Base-by-base conservation (phyloP, 495 filamentous ascomycete genomes). In the Aspergillus asperescens region DNA sequence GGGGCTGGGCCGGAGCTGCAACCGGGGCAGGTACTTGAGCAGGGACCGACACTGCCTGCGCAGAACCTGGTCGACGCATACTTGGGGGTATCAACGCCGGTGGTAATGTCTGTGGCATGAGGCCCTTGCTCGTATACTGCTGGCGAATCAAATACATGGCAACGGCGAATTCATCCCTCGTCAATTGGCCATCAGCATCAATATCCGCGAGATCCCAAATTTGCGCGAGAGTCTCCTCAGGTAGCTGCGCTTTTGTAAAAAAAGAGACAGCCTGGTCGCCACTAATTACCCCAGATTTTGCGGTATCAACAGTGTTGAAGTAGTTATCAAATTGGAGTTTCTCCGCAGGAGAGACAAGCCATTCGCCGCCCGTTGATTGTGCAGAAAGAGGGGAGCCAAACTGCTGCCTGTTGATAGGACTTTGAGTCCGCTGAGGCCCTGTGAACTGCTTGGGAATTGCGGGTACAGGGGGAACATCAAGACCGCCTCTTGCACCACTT, bases 141-240 rank as follows among this genome's bases (percentile, higher is more conserved):
- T 93, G 84, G 50, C 89, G 80, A 57, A 98, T 95, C 28, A 98
- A 77, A 63, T 95, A 91, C 93, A 98, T 97, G 41, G 94, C 93
- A 44, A 98, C 90, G 0, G 93, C 92, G 62, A 98, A 98, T 61
- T 94, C 91, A 65, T 98, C 93, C 49, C 80, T 78, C 28, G 76
- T 90, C 34, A 98, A 74, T 50, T 84, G 85, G 8, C 93, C 93
- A 48, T 91, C 87, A 13, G 88, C 91, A 56, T 86, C 87, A 64
- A 96, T 93, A 75, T 97, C 92, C 5, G 94, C 87, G 19, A 98
- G 77, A 64, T 98, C 94, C 93, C 93, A 98, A 54, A 98, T 94
- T 58, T 89, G 84, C n/a, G 94, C 93, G 15, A 98, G 78, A 7
- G 82, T 82, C 63, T 96, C 94, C 58, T 96, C 92, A 0, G 90